Percentiles rank a stretch among this genome's conserved stretches.
phyloP scores from a whole-genome alignment of 2,329 filamentous ascomycete genomes.

The Pezicula radicicola region DNA sequence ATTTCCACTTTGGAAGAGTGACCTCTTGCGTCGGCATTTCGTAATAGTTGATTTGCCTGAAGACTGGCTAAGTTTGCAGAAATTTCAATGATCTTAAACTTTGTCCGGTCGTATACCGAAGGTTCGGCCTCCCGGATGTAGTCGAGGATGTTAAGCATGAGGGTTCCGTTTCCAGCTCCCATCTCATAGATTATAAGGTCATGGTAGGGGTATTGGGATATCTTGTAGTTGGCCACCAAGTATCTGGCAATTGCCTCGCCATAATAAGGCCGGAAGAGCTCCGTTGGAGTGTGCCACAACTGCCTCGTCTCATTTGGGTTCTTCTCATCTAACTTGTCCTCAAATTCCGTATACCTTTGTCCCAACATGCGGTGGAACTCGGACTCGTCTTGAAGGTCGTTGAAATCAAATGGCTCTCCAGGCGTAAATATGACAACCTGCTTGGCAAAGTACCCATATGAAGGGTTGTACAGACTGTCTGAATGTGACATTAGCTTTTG shows the following conservation, averaged over 20 bases:
- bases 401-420: slow-evolving; percentile 88
- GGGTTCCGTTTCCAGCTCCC: slow-evolving; percentile 92
- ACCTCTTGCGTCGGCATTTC: slow-evolving; percentile 65
- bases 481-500: slow-evolving; percentile 14
- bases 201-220: slow-evolving; percentile 91
- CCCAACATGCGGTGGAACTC: slow-evolving; percentile 78
- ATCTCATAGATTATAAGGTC: slow-evolving; percentile 98
- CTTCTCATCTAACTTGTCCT: slow-evolving; percentile 77
- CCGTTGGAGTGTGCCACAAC: slow-evolving; percentile 97
- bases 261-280: slow-evolving; percentile 94
- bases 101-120: slow-evolving; percentile 89
- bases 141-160: slow-evolving; percentile 98
- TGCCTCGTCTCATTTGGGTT: slow-evolving; percentile 72
- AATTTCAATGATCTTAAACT: slow-evolving; percentile 96
- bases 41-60: slow-evolving; percentile 68
- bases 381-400: slow-evolving; percentile 74
- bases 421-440: slow-evolving; percentile 95
- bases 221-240: slow-evolving; percentile 91
- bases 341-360: slow-evolving; percentile 82
- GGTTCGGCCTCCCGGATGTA: slow-evolving; percentile 89
- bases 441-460: slow-evolving; percentile 95
- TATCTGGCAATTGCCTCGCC: slow-evolving; percentile 97
- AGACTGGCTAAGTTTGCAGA: slow-evolving; percentile 75
- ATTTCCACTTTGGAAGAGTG: slow-evolving; percentile 88
- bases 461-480: slow-evolving; percentile 93